phyloP scores from a whole-genome alignment of 1,139 yeast genomes.

The Diutina ranongensis region DNA sequence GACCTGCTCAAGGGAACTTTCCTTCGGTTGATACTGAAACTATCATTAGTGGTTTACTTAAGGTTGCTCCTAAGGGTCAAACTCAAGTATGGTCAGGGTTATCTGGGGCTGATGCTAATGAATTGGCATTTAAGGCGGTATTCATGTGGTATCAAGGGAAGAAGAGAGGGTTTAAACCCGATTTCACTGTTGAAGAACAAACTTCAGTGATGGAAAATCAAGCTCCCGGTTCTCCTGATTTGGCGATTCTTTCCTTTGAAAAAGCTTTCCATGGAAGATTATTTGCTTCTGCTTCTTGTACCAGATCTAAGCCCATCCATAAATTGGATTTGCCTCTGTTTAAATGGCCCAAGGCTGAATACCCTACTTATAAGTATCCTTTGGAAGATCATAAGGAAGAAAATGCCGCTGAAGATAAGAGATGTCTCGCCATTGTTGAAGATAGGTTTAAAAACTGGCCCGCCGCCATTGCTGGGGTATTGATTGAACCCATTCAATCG shows the following conservation, averaged over 20 bases:
- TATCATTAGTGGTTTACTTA: constrained; percentile 43
- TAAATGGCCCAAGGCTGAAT: constrained; percentile 81
- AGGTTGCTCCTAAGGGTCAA: constrained; percentile 64
- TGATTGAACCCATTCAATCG: constrained; percentile 58
- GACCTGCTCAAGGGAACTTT: constrained; percentile 73
- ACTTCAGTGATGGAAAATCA: constrained; percentile 51
- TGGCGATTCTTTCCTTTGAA: constrained; percentile 63
- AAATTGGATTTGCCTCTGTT: constrained; percentile 76
- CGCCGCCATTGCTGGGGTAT: constrained; percentile 44
- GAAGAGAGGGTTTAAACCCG: constrained; percentile 38
- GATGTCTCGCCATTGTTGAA: constrained; percentile 53
- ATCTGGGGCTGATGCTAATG: constrained; percentile 79
- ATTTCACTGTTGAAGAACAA: constrained; percentile 51
- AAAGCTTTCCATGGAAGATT: constrained; percentile 76
- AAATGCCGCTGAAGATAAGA: constrained; percentile 53
- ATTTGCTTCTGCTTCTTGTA: constrained; percentile 68
- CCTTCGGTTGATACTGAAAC: constrained; percentile 53
- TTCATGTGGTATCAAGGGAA: constrained; percentile 63
- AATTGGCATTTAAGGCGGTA: constrained; percentile 76
- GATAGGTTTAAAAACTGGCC: constrained; percentile 43
- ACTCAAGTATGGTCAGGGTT: constrained; percentile 62
- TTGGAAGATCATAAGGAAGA: constrained; percentile 42
- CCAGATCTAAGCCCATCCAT: constrained; percentile 76
- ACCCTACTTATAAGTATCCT: constrained; percentile 68
- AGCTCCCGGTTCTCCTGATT: constrained; percentile 67